Evolutionary conservation across 805 yeast genomes (phyloP).

Genomic region (Candida stauntonica): DNA sequence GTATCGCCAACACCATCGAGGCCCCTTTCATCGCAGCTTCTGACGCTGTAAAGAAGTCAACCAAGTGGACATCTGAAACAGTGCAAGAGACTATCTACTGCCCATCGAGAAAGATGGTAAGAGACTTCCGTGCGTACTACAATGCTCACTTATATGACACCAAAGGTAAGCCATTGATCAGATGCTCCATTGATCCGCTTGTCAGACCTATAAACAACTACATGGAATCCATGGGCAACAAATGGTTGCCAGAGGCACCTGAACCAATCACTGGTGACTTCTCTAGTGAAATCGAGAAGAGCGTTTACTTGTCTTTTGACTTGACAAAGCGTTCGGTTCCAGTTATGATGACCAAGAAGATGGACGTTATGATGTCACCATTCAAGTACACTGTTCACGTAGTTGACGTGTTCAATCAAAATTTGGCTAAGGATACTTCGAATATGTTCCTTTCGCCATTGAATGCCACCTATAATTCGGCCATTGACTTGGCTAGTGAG

Average conservation of each 20-base stretch:
- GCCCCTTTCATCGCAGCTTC: slow-evolving; percentile 49
- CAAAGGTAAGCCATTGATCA: slow-evolving; percentile 57
- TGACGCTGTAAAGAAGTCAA: slow-evolving; percentile 35
- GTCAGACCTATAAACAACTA: slow-evolving; percentile 57
- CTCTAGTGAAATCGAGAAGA: slow-evolving; percentile 55
- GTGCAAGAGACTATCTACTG: slow-evolving; percentile 34
- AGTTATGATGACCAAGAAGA: slow-evolving; percentile 27
- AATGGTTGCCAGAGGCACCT: slow-evolving; percentile 49
- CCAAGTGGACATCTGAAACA: slow-evolving; percentile 29
- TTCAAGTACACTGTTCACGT: slow-evolving; percentile 32
- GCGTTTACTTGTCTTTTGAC: slow-evolving; percentile 38
- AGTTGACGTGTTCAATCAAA: slow-evolving; percentile 35
- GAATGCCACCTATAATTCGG: slow-evolving; percentile 31
- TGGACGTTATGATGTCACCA: slow-evolving; percentile 32
- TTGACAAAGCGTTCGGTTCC: slow-evolving; percentile 37
- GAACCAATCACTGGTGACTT: slow-evolving; percentile 38
- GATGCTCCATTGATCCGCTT: slow-evolving; percentile 60
- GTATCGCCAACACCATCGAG: slow-evolving; percentile 43
- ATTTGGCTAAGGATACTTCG: slow-evolving; percentile 37
- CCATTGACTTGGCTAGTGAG: slow-evolving; percentile 31
- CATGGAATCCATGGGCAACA: slow-evolving; percentile 41
- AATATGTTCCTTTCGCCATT: slow-evolving; percentile 28
- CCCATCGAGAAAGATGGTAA: slow-evolving; percentile 47
- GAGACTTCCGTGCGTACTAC: slow-evolving; percentile 45
- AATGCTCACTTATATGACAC: slow-evolving; percentile 50